A percentile compares a stretch with the other conserved stretches of the same genome.
phyloP scores from a whole-genome alignment of 2,329 filamentous ascomycete species.

The Monilinia fructigena region DNA sequence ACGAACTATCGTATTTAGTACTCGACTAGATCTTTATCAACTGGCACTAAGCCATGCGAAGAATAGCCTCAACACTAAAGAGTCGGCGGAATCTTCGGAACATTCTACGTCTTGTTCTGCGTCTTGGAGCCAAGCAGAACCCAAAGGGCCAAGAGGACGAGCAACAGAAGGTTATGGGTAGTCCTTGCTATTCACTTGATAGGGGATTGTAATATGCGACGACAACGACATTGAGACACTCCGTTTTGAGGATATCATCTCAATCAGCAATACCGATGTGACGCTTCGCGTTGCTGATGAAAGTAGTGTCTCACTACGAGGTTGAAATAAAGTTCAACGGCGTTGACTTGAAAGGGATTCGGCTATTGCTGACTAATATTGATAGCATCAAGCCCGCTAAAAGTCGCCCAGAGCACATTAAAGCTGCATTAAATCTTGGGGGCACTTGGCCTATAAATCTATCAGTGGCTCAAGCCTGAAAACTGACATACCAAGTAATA shows the following conservation, averaged over 20 bases:
- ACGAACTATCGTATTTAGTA: background rate
- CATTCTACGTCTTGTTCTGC: background rate
- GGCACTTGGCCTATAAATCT: background rate
- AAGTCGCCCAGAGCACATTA: background rate
- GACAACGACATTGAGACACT: background rate
- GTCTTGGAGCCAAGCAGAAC: slow-evolving; percentile 16
- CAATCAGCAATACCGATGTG: background rate
- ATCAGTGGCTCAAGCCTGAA: background rate
- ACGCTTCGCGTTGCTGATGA: background rate
- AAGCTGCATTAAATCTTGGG: background rate
- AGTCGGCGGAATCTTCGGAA: background rate
- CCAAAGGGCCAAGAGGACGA: slow-evolving; percentile 6
- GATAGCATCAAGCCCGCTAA: background rate
- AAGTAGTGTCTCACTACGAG: background rate
- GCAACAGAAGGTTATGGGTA: no score
- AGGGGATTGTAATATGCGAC: background rate
- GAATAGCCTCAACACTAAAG: slow-evolving; percentile 3
- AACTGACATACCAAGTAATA: background rate
- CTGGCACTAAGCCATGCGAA: background rate
- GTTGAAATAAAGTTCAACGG: slow-evolving; percentile 13
- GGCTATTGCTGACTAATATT: slow-evolving; percentile 8
- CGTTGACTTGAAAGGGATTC: background rate
- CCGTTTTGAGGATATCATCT: background rate
- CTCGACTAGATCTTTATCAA: background rate
- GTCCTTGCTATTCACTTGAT: slow-evolving; percentile 8